Base-by-base conservation (phyloP, 2,329 filamentous ascomycete species). In the Fusarium sacchari region DNA sequence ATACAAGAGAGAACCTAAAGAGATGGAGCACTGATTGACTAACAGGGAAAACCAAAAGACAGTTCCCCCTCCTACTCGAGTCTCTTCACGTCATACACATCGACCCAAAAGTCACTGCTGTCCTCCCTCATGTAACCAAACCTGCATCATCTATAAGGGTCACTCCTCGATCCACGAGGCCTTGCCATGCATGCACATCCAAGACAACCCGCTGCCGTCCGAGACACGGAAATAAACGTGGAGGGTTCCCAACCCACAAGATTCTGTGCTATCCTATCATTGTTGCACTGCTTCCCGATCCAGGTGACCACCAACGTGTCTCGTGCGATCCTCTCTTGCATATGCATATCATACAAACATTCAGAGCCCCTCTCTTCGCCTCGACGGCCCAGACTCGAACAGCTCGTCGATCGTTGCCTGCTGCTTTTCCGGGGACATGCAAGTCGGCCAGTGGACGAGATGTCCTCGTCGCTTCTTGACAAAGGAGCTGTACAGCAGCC, bases 401-500 rank as follows among this genome's bases (percentile, higher is more conserved):
- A 77, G 52, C 13, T 62, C 72, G 32, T 78, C 76, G 24, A 78
- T 71, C 42, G 75, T 67, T 52, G 56, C 64, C 40, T 77, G 75
- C 36, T 75, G 63, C 62, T 78, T 78, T 50, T 78, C 76, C 13
- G 71, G 61, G 20, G 76, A 76, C 20, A 78, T 76, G 70, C 76
- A 78, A 28, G 69, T 64, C 17, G 76, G 76, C 70, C 76, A 72
- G 69, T 83, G 81, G 34, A 82, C 76, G 49, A 82, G 74, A 69
- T 82, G 81, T 6, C 81, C 80, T 32, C 81, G 73, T 24, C 78
- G 73, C 39, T 69, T 65, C 26, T 76, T 77, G 15, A 82, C 80
- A 58, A 81, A 82, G 18, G 67, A 61, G 15, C 79, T 71, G 55
- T 82, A 82, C 56, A 80, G 39, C 14, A 64, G 69, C 62, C 79